Conservation (phyloP, 2,329 filamentous ascomycete species). For the Cladosporium cucumerinum region DNA sequence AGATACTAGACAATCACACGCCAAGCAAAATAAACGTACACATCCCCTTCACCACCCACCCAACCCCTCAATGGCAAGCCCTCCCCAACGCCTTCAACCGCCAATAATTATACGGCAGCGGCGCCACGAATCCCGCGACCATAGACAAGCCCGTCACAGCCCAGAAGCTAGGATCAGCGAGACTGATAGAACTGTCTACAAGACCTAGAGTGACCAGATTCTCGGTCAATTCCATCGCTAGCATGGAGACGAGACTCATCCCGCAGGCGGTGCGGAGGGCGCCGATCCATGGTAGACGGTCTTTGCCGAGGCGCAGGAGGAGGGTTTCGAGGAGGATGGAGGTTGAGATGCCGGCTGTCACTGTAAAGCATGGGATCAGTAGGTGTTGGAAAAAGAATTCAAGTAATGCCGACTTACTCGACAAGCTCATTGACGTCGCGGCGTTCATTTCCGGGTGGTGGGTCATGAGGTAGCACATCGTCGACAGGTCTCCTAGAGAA, state of each 20-base stretch:
- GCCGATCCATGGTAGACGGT: background rate
- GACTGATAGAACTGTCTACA: background rate
- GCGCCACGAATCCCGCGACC: constrained; percentile 3
- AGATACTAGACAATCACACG: background rate
- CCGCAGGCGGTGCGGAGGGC: constrained; percentile 2
- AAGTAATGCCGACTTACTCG: background rate
- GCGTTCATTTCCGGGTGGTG: constrained; percentile 3
- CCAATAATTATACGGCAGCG: constrained; percentile 14
- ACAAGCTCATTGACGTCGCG: constrained; percentile 3
- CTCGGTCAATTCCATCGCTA: constrained; percentile 13
- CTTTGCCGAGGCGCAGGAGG: constrained; percentile 5
- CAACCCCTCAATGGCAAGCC: constrained; percentile 5
- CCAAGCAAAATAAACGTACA: background rate
- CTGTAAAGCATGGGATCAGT: background rate
- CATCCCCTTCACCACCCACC: background rate
- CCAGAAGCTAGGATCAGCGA: background rate
- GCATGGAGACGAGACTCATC: constrained; percentile 11
- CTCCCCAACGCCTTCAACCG: constrained; percentile 5
- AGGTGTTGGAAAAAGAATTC: background rate
- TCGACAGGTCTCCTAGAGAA: constrained; percentile 4
- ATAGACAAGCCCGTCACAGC: background rate
- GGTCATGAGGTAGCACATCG: constrained; percentile 11
- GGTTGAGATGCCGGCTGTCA: constrained; percentile 7
- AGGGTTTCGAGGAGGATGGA: constrained; percentile 7
- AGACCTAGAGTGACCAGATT: background rate